Percentiles rank a stretch among this genome's conserved stretches.
phyloP scores from a whole-genome alignment of 768 basidiomycete genomes.

The Tulasnella sp. region DNA sequence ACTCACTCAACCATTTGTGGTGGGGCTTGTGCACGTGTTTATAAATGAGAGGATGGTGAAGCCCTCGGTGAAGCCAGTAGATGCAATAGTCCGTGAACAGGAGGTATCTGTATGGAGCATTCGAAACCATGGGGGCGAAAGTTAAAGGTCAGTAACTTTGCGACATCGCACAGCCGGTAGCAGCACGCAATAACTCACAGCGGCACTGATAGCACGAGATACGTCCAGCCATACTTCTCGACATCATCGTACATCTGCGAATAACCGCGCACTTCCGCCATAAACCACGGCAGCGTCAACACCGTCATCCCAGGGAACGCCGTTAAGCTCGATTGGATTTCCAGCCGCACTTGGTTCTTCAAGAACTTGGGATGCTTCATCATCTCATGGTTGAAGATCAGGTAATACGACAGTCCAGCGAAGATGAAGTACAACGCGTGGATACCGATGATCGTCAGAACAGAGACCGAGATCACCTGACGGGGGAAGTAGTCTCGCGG shows the following conservation, averaged over 20 bases:
- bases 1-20: conserved; percentile 95
- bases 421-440: conserved; percentile 80
- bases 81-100: conserved; percentile 86
- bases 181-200: conserved; percentile 43
- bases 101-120: conserved; percentile 44
- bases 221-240: conserved; percentile 67
- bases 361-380: conserved; percentile 91
- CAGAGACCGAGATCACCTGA: conserved; percentile 58
- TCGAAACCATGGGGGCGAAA: conserved; percentile 11
- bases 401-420: conserved; percentile 69
- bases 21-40: conserved; percentile 94
- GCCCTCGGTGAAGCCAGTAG: conserved; percentile 91
- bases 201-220: conserved; percentile 53
- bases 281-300: conserved; percentile 88
- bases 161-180: not conserved
- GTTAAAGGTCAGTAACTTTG: not conserved
- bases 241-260: conserved; percentile 67
- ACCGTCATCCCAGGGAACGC: conserved; percentile 76
- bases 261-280: conserved; percentile 80
- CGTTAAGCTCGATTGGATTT: conserved; percentile 62
- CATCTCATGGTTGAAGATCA: conserved; percentile 91
- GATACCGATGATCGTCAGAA: conserved; percentile 71
- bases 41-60: conserved; percentile 80
- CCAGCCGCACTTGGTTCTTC: conserved; percentile 61
- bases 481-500: conserved; percentile 72